These are phyloP conservation scores for Termitomyces sp. DNA, from an alignment of 1,284 basidiomycete species.

Conservation along the genomic window DNA sequence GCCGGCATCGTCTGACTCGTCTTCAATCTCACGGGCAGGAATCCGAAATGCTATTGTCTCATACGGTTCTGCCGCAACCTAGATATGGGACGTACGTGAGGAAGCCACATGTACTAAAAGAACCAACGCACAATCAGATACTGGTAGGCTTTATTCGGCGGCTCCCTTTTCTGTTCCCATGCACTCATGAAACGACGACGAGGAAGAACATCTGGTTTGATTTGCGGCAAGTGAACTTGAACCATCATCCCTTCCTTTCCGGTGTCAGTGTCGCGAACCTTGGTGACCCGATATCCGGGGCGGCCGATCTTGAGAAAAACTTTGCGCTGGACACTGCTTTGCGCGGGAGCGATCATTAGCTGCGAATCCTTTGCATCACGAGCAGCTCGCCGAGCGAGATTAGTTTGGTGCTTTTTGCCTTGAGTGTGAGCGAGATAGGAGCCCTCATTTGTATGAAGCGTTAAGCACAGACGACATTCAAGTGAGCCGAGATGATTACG, in stretches of 20 bases:
- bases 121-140: slow-evolving; percentile 82
- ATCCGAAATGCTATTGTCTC: slow-evolving; percentile 99
- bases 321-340: slow-evolving; percentile 78
- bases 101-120: background rate
- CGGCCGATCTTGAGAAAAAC: slow-evolving; percentile 97
- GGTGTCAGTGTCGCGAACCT: slow-evolving; percentile 75
- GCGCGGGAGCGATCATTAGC: slow-evolving; percentile 77
- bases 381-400: slow-evolving; percentile 93
- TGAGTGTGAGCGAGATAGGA: slow-evolving; percentile 99
- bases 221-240: slow-evolving; percentile 93
- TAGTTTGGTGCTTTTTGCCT: slow-evolving; percentile 99
- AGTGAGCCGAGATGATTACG: slow-evolving; percentile 96
- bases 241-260: slow-evolving; percentile 94
- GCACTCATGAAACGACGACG: slow-evolving; percentile 95
- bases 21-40: slow-evolving; percentile 95
- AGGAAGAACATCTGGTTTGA: slow-evolving; percentile 83
- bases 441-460: slow-evolving; percentile 98
- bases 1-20: slow-evolving; percentile 84
- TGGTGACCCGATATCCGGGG: slow-evolving; percentile 91
- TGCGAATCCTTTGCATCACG: slow-evolving; percentile 91
- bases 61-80: slow-evolving; percentile 98
- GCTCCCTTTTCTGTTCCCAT: slow-evolving; percentile 96
- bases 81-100: slow-evolving; percentile 8
- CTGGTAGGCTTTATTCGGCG: slow-evolving; percentile 93
- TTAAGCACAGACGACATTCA: slow-evolving; percentile 97